These are phyloP conservation scores for Venturia asperata DNA, from an alignment of 2,329 filamentous ascomycete species.

Conservation along the genomic window DNA sequence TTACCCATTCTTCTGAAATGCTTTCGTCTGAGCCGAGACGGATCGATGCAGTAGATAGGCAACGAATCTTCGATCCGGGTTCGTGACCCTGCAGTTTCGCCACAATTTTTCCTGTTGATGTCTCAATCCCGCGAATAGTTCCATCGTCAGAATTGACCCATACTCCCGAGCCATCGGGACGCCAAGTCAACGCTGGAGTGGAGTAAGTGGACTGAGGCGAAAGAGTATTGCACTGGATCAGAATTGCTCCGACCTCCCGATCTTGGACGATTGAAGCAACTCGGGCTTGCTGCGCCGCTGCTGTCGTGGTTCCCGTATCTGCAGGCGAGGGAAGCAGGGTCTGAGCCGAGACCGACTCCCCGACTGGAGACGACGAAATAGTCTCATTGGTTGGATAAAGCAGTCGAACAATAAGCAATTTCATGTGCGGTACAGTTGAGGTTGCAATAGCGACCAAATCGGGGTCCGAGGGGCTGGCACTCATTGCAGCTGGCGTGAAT, in stretches of 20 bases:
- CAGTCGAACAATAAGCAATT: constrained; percentile 52
- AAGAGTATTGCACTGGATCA: constrained; percentile 52
- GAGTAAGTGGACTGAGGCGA: constrained; percentile 59
- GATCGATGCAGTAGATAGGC: constrained; percentile 49
- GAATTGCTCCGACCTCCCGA: constrained; percentile 53
- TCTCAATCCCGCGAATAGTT: constrained; percentile 52
- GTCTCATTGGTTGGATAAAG: constrained; percentile 40
- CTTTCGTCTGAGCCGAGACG: constrained; percentile 24
- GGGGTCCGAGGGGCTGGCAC: constrained; percentile 48
- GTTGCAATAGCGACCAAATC: constrained; percentile 53
- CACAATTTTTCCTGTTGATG: constrained; percentile 50
- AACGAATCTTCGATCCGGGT: constrained; percentile 50
- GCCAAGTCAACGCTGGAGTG: constrained; percentile 55
- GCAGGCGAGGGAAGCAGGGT: not conserved
- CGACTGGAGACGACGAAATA: constrained; percentile 19
- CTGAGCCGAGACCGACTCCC: constrained; percentile 15
- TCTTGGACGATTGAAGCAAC: constrained; percentile 46
- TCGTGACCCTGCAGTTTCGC: constrained; percentile 49
- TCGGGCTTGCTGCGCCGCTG: constrained; percentile 47
- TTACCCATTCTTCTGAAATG: constrained; percentile 44
- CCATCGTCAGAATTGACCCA: constrained; percentile 62
- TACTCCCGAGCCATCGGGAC: constrained; percentile 53
- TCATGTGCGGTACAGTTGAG: constrained; percentile 55
- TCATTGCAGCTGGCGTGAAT: constrained; percentile 53
- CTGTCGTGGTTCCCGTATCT: constrained; percentile 21